Base-by-base conservation (phyloP, 208 protist genomes). In the Trypanosoma theileri region DNA sequence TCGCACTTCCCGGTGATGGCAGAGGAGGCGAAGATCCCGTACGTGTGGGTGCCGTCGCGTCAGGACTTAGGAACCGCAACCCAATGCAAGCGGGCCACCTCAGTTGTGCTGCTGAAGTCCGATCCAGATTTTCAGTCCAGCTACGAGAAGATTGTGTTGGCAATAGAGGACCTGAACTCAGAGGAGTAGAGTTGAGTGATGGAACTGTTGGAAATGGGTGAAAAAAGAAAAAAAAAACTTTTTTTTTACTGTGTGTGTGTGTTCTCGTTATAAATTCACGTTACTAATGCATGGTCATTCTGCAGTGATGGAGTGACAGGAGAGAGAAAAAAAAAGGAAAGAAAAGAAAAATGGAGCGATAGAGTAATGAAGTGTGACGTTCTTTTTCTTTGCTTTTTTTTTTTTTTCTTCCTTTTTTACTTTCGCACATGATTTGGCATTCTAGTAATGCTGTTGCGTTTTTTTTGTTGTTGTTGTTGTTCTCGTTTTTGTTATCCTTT, bases 71-170 rank as follows among this genome's bases (percentile, higher is more conserved):
- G 95, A 66, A 91, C 89, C 28, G 82, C 95, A 21, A 96, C 95
- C 6, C 89, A 95, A 74, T 96, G 92, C 86, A 97, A 97, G 82
- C 85, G 95, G 46, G 92, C 95, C 46, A 97, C 95, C 41, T 95
- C 91, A 1, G 90, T 96, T 45, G 93, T 98, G 48, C 80, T 98
- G 55, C 75, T 98, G 8, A 95, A 98, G 80, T 72, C 88, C 14
- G 85, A 75, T 46, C 77, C 87, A 45, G 88, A 92, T 56, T 67
- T 93, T 19, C 77, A 91, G 79, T 61, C 82, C 24, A 96, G 86
- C 80, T 95, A 94, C 57, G 89, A 95, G 57, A 97, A 97, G 73
- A 93, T 95, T 35, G 85, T 82, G 10, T 59, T 88, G 51, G 90
- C 90, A 46, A 95, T 95, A 64, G 88, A 95, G 66, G 90, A 97